Conservation (phyloP, 2,329 filamentous ascomycete species). For the Exophiala spinifera region DNA sequence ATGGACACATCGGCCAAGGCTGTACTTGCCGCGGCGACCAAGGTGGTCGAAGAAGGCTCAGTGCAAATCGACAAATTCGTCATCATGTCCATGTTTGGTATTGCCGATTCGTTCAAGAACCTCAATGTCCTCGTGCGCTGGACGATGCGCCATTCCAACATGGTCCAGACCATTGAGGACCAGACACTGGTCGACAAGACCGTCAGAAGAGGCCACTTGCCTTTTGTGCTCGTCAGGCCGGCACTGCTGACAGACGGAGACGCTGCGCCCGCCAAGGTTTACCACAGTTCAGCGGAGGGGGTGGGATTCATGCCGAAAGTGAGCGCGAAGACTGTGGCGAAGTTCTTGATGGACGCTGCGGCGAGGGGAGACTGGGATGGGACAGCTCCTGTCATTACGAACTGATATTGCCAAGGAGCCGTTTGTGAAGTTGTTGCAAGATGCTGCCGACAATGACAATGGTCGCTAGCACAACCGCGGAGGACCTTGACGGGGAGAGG, state of each 20-base stretch:
- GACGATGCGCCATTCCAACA: conserved; percentile 48
- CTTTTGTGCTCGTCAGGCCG: conserved; percentile 48
- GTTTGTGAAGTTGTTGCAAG: too few relatives aligned
- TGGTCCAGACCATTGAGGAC: conserved; percentile 48
- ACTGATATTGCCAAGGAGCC: conserved; percentile 29
- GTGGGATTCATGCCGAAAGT: conserved; percentile 40
- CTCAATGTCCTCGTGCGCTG: conserved; percentile 43
- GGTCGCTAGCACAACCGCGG: too few relatives aligned
- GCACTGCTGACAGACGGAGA: conserved; percentile 44
- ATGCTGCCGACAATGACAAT: too few relatives aligned
- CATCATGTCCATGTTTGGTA: conserved; percentile 52
- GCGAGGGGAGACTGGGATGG: conserved; percentile 44
- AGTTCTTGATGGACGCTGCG: conserved; percentile 46
- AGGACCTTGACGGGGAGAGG: too few relatives aligned
- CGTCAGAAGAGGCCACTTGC: conserved; percentile 36
- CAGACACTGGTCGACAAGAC: conserved; percentile 48
- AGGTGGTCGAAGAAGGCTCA: conserved; percentile 35
- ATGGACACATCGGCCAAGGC: conserved; percentile 39
- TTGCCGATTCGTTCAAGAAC: conserved; percentile 45
- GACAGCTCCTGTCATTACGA: conserved; percentile 48
- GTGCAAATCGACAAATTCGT: conserved; percentile 44
- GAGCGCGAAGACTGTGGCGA: conserved; percentile 43
- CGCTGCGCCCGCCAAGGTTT: conserved; percentile 38
- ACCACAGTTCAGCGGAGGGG: conserved; percentile 44
- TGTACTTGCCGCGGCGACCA: conserved; percentile 4